These are phyloP conservation scores for Fragaria vesca DNA, from an alignment of 306 rosid genomes.

Conservation along the genomic window DNA sequence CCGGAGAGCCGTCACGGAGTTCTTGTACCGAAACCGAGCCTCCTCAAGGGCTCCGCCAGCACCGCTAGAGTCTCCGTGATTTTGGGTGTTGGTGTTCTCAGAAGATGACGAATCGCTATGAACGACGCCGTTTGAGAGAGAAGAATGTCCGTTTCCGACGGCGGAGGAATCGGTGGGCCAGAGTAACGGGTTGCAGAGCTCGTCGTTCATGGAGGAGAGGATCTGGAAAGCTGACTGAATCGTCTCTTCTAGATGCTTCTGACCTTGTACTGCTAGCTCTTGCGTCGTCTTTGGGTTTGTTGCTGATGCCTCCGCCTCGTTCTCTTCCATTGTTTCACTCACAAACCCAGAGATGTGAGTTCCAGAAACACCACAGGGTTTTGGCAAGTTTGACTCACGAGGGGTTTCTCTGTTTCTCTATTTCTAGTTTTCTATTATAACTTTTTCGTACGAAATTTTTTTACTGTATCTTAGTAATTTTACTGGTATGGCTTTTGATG, in stretches of 20 bases:
- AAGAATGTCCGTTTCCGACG: conserved; percentile 34
- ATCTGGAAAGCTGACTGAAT: conserved; percentile 81
- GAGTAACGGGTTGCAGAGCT: conserved; percentile 77
- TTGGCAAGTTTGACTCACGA: too few relatives aligned
- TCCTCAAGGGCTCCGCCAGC: conserved; percentile 81
- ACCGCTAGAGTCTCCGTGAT: conserved; percentile 45
- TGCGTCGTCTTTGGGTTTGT: conserved; percentile 51
- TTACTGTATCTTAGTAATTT: too few relatives aligned
- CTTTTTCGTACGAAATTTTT: too few relatives aligned
- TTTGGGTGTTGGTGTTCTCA: conserved; percentile 41
- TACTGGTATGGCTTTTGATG: too few relatives aligned
- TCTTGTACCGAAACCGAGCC: conserved; percentile 68
- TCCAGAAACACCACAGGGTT: not conserved
- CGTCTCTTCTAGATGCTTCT: conserved; percentile 77
- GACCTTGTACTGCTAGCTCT: conserved; percentile 86
- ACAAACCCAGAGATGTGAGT: not conserved
- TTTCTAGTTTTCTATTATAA: too few relatives aligned
- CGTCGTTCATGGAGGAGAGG: conserved; percentile 95
- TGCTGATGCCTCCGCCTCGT: conserved; percentile 26
- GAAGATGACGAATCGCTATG: conserved; percentile 57
- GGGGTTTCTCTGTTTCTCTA: not conserved
- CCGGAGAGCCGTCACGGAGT: too few relatives aligned
- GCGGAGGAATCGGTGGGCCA: conserved; percentile 58
- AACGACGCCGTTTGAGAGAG: conserved; percentile 44
- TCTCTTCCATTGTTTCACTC: conserved; percentile 50